Percentiles rank a stretch among this genome's conserved stretches.
phyloP scores from a whole-genome alignment of 768 basidiomycete genomes.

The Tylopilus intermedius region DNA sequence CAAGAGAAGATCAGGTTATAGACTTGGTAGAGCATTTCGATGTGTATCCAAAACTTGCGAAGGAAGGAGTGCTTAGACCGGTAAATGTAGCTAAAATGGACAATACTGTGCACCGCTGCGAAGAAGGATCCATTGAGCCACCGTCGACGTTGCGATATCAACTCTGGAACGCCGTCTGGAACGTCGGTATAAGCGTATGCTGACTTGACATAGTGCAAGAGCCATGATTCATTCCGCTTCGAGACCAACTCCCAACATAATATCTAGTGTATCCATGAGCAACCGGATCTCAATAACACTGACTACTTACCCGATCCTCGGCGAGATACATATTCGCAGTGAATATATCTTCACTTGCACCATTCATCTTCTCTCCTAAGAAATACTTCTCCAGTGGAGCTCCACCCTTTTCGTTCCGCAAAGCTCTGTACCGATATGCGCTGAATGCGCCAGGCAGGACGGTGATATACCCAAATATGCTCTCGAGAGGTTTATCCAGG shows the following conservation, averaged over 20 bases:
- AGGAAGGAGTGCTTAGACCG: conserved; percentile 53
- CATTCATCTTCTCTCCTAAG: conserved; percentile 41
- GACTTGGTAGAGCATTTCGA: not conserved
- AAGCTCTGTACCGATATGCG: too few relatives aligned
- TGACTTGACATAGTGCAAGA: conserved; percentile 92
- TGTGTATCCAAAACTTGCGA: conserved; percentile 53
- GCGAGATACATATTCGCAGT: conserved; percentile 96
- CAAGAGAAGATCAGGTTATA: conserved; percentile 34
- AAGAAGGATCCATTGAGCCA: conserved; percentile 59
- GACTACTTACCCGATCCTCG: conserved; percentile 67
- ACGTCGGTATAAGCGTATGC: conserved; percentile 91
- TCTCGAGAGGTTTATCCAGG: too few relatives aligned
- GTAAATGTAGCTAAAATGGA: conserved; percentile 94
- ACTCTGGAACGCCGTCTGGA: conserved; percentile 91
- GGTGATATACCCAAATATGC: too few relatives aligned
- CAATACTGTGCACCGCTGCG: conserved; percentile 84
- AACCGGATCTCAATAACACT: not conserved
- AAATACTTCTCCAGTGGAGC: too few relatives aligned
- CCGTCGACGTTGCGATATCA: conserved; percentile 82
- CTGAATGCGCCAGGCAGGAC: too few relatives aligned
- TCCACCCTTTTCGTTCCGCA: too few relatives aligned
- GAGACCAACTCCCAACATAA: conserved; percentile 46
- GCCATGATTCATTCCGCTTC: conserved; percentile 87
- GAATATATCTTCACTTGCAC: conserved; percentile 83
- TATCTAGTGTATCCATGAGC: conserved; percentile 46